These are phyloP conservation scores for Phaeosphaeria sp. DNA, from an alignment of 2,329 filamentous ascomycete species.

Conservation along the genomic window DNA sequence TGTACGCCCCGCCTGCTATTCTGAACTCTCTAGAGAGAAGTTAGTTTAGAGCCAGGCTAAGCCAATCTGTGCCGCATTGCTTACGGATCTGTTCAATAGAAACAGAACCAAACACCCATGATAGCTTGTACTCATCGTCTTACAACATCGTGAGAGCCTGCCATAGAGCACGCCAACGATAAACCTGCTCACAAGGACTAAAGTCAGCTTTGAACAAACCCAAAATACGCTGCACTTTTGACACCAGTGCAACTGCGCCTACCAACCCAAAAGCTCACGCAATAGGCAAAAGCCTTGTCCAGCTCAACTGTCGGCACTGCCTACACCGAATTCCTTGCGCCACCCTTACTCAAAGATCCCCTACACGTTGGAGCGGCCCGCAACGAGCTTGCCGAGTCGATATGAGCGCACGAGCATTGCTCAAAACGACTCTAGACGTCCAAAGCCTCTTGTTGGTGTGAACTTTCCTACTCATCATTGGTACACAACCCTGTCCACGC, in stretches of 20 bases:
- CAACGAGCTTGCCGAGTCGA: neutral
- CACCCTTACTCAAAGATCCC: neutral
- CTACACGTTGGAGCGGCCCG: neutral
- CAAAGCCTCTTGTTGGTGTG: conserved; percentile 5
- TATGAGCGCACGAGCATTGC: neutral
- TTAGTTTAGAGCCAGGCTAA: neutral
- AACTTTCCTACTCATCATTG: conserved; percentile 1
- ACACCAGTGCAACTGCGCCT: neutral
- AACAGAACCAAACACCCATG: neutral
- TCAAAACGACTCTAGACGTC: neutral
- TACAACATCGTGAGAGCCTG: conserved; percentile 1
- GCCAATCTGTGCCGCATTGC: neutral
- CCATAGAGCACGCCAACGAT: neutral
- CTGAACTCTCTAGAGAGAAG: neutral
- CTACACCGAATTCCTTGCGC: neutral
- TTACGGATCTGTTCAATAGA: neutral
- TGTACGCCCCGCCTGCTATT: neutral
- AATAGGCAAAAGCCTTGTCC: neutral
- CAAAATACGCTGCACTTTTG: neutral
- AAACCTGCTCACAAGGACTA: neutral
- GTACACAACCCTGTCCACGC: neutral
- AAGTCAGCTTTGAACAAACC: neutral
- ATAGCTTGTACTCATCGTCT: neutral
- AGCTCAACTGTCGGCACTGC: neutral
- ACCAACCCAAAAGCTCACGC: neutral